These are phyloP conservation scores for Peronospora destructor DNA, from an alignment of 352 stramenopile genomes.

Conservation along the genomic window DNA sequence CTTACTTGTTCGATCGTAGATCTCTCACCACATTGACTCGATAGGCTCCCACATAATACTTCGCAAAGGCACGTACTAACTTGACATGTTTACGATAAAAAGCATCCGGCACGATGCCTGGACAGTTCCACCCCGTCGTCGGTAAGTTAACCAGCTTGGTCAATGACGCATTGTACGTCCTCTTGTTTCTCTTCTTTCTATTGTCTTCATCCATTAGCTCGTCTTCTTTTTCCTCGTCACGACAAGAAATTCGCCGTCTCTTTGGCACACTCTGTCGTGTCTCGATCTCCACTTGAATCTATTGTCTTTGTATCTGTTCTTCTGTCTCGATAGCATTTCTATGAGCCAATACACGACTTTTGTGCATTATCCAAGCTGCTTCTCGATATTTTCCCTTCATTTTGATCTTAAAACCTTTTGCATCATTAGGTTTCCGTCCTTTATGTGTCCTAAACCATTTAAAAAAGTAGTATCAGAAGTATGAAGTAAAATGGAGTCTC, in stretches of 20 bases:
- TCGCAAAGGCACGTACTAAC: conserved; percentile 55
- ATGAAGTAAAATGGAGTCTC: neutral
- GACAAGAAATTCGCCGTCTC: conserved; percentile 10
- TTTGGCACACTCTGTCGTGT: conserved; percentile 7
- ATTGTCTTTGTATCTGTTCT: conserved; percentile 12
- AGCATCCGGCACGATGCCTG: conserved; percentile 44
- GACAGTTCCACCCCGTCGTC: conserved; percentile 50
- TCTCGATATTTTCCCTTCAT: conserved; percentile 66
- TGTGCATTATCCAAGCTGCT: conserved; percentile 60
- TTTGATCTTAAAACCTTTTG: conserved; percentile 60
- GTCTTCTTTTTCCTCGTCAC: conserved; percentile 10
- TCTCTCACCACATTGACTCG: conserved; percentile 58
- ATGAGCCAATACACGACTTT: conserved; percentile 52
- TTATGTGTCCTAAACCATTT: conserved; percentile 32
- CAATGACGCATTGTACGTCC: neutral
- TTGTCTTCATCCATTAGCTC: conserved; percentile 2
- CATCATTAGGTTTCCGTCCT: conserved; percentile 56
- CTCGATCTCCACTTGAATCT: conserved; percentile 14
- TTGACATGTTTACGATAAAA: conserved; percentile 49
- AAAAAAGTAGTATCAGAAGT: neutral
- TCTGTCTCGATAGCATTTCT: conserved; percentile 9
- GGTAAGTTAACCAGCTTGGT: conserved; percentile 34
- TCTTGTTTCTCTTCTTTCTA: neutral
- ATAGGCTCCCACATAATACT: conserved; percentile 59
- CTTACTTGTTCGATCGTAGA: conserved; percentile 54